Evolutionary conservation across 495 filamentous ascomycete genomes (phyloP), one percentile per base, ranked within the genome.

Genomic region (Lindgomyces ingoldianus): DNA sequence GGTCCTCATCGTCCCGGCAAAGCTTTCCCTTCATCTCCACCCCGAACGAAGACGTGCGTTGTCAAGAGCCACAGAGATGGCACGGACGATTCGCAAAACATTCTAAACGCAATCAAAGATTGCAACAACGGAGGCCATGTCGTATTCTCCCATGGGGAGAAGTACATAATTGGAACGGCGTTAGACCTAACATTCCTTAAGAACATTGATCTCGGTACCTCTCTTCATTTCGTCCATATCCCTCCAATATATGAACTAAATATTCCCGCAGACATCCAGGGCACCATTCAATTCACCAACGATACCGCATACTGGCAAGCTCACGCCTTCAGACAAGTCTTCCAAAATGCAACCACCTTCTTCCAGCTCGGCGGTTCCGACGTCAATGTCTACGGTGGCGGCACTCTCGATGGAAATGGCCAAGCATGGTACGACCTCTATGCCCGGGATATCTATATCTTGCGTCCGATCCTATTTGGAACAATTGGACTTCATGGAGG

Each of bases 71-170:
- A 69, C 30, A 80, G 76, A 24, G 70, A 84, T 27, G 75, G 81
- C 1, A 62, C 52, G 22, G 86, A 90, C 58, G 87, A 89, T 60
- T 83, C 87, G 11, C 59, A 73, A 3, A 75, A 81, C 51, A 84
- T 90, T 52, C 73, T 89, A 2, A 69, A 76, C 0, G 85, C 87
- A 3, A 70, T 88, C 45, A 77, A 85, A 39, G 65, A 79, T 24
- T 90, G 87, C 74, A 89, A 90, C 70, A 76, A 86, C 71, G 87
- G 86, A 18, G 87, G 86, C 2, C 83, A 82, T 58, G 83, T 87
- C 4, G 79, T 89, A 9, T 89, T 89, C 65, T 77, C 80, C 21
- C 70, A 72, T 21, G 76, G 76, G n/a, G 77, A 73, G 60, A 69
- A 77, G 3, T 90, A 89, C 66, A 81, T 78, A 24, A 82, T 89